phyloP scores from a whole-genome alignment of 179 eudicot species.

The Monotropa hypopitys region DNA sequence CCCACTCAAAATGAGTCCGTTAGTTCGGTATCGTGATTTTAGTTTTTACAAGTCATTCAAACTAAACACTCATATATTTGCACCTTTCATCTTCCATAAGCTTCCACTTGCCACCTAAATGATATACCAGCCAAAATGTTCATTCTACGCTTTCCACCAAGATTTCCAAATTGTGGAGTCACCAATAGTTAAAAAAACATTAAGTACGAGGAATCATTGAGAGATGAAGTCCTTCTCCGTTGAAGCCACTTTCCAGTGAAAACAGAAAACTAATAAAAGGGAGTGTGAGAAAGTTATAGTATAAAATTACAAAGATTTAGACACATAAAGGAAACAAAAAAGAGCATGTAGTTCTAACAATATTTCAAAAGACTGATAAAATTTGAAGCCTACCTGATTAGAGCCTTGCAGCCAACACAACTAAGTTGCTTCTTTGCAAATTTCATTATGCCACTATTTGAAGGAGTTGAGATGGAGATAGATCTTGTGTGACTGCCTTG shows the following conservation, averaged over 20 bases:
- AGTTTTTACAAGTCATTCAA: not conserved
- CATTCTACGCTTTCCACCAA: not conserved
- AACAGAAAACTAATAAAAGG: not conserved
- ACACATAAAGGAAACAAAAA: not conserved
- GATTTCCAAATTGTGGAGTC: not conserved
- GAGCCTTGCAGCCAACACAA: constrained; percentile 94
- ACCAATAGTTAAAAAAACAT: not conserved
- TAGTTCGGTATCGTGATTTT: not conserved
- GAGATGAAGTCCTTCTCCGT: not conserved
- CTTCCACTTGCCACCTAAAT: not conserved
- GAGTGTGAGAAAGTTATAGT: not conserved
- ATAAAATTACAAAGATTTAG: not conserved
- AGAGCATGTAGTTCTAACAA: not conserved
- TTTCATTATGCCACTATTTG: constrained; percentile 91
- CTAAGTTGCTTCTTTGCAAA: constrained; percentile 86
- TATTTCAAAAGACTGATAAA: not conserved
- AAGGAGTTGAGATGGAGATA: constrained; percentile 89
- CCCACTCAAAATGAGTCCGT: not conserved
- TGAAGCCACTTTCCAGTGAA: not conserved
- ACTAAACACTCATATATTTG: not conserved
- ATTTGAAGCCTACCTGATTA: constrained; percentile 45
- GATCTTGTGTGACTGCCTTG: constrained; percentile 92
- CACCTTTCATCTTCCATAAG: not conserved
- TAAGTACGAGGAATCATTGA: not conserved
- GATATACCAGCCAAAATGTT: not conserved